Base-by-base conservation (phyloP, 345 rosid genomes). In the Zanthoxylum bungeanum region DNA sequence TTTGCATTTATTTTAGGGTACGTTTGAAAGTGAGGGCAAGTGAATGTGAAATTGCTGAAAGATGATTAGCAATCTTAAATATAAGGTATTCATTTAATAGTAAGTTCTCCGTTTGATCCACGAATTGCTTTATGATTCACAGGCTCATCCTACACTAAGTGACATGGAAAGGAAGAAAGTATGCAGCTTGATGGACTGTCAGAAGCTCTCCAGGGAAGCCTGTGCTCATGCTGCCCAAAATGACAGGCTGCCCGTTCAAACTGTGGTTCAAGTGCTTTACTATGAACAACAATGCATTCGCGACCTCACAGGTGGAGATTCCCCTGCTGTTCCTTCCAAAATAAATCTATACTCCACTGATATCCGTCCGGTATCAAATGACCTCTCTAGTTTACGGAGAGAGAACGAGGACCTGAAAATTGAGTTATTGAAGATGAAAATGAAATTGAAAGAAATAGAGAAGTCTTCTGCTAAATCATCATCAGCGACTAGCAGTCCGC, bases 151-250 rank as follows among this genome's bases (percentile, higher is more conserved):
- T 12, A 76, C 72, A 52, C 77, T 86, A 67, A 90, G 83, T 77
- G 98, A 94, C 77, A 77, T 89, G 81, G 98, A 94, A 77, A 92
- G 87, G 81, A 94, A 94, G 87, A 92, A 92, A 87, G 92, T 88
- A 1, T 92, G 98, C 86, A 89, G 97, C 71, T 50, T 89, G 71
- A 92, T 94, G 98, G 97, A 94, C 75, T 94, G 98, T 50, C 98
- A 94, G 81, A 94, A 92, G 62, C 96, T 92, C 51, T 90, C 98
- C 0, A 52, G 98, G 51, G 97, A 90, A 77, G 98, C 97, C 2
- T 92, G 98, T 64, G 98, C 98, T 17, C 98, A 94, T 21, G 98
- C 97, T 7, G 95, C 98, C 28, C 93, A 88, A 62, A 94, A 94
- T 11, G 92, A 92, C 68, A 82, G 96, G 74, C 96, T 94, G 34